Evolutionary conservation across 345 rosid genomes (phyloP), one percentile per base, ranked within the genome.

Genomic region (Rhodamnia rubescens): DNA sequence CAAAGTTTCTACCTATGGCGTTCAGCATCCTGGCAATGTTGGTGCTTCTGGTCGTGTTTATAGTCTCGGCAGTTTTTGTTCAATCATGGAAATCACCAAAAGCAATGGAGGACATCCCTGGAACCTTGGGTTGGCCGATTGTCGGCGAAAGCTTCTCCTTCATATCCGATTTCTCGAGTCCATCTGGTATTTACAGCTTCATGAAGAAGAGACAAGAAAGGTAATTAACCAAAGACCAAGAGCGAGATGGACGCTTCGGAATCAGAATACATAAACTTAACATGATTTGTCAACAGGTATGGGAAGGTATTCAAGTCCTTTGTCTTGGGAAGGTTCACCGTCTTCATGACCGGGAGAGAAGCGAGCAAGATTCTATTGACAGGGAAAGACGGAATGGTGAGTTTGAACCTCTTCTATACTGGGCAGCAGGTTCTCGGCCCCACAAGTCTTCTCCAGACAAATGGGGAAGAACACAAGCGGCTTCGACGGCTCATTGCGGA

Each of bases 311-410:
- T 92, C 92, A 93, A 93, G 90, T 90, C 89, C 51, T 87, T 51
- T 59, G 91, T 90, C 29, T 85, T 92, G 90, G 95, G 95, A 81
- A 92, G 96, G 85, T 91, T 64, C 87, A 90, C 91, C 0, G 92
- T 93, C 14, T 89, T 93, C 90, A 91, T 90, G 95, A 93, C 94
- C 0, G 94, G 95, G n/a, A 90, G 95, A 87, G 95, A 92, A 89
- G 93, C 94, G 58, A 87, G 92, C 89, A 92, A 92, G 89, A 94
- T 92, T 57, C 83, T 94, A 89, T 85, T 94, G 56, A 91, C 96
- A 20, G 95, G 96, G 9, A 93, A 94, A 91, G 94, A 94, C 59
- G 95, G 96, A 85, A 87, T 94, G 88, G 93, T 93, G 90, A 94
- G 95, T 81, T 90, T 93, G 89, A 94, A 93, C 90, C 93, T 93